Evolutionary conservation across 768 basidiomycete genomes (phyloP), one percentile per base, ranked within the genome.

Genomic region (Xerocomus spinulosus): DNA sequence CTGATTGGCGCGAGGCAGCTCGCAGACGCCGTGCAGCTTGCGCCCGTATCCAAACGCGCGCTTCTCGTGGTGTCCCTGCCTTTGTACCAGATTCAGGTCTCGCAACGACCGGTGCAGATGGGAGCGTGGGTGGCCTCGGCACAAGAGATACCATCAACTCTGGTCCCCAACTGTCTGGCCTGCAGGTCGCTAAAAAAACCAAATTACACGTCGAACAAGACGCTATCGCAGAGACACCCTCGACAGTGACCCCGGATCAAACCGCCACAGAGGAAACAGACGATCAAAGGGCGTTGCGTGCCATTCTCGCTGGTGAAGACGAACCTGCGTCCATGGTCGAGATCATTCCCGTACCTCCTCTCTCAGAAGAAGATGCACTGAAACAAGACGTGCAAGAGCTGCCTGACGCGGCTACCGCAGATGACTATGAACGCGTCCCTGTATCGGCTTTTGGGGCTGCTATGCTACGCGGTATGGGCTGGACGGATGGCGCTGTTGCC

Each of bases 401-500:
- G 5, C 91, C 91, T 0, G 86, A 87, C 7, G 66, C 68, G 44
- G 82, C 93, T 2, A 82, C 87, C 0, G 68, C 88, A 15, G 83
- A 88, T 0, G 95, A 94, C 66, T 99, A 98, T 61, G 80, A 81
- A 29, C 85, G 92, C 17, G 81, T 97, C 0, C 96, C 96, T 0
- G 84, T 99, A 14, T 84, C 87, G 5, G 86, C 90, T 47, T 99
- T 98, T 55, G 95, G 96, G 6, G 83, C 87, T 5, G 96, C 96
- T 7, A 78, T 98, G 57, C 74, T 96, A 4, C 79, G 93, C 37
- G 95, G 95, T 0, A 98, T 98, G 96, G 94, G 94, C 3, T 97
- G 92, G 92, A 88, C 88, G 51, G 83, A 87, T 29, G 87, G 88
- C 1, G 78, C 78, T 4, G 81, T 84, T 4, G 89, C 88, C 3